Evolutionary conservation across 352 stramenopile species (phyloP).

Genomic region (Phytopythium mirpurense): DNA sequence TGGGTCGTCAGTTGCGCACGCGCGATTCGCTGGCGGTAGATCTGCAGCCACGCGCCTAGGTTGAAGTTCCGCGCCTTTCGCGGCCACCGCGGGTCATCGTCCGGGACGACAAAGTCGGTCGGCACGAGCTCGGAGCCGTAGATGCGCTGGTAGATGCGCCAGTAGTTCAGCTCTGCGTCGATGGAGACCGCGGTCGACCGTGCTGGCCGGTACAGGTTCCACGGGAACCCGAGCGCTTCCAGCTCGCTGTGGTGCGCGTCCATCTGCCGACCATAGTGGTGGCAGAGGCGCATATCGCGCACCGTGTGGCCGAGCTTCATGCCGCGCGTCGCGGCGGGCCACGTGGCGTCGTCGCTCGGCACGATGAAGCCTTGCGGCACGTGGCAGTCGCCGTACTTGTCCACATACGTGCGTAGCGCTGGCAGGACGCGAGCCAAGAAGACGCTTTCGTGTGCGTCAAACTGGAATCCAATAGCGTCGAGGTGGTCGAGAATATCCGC

Average conservation of each 20-base stretch:
- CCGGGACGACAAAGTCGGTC: constrained; percentile 66
- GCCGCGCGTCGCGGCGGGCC: constrained; percentile 77
- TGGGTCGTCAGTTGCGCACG: background rate
- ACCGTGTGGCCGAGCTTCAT: constrained; percentile 87
- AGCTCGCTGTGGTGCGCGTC: constrained; percentile 72
- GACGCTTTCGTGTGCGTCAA: constrained; percentile 54
- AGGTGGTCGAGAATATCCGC: constrained; percentile 48
- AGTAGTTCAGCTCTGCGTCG: constrained; percentile 48
- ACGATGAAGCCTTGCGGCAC: constrained; percentile 90
- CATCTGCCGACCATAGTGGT: constrained; percentile 87
- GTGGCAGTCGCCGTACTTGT: constrained; percentile 81
- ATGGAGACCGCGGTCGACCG: constrained; percentile 32
- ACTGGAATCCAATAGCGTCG: constrained; percentile 60
- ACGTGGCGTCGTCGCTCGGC: constrained; percentile 59
- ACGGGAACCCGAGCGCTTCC: constrained; percentile 89
- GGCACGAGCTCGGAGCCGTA: constrained; percentile 64
- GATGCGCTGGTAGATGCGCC: constrained; percentile 77
- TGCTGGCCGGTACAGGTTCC: constrained; percentile 56
- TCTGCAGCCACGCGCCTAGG: constrained; percentile 83
- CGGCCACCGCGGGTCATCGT: constrained; percentile 73
- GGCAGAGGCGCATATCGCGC: constrained; percentile 83
- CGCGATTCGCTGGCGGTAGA: constrained; percentile 23
- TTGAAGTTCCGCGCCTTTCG: constrained; percentile 80
- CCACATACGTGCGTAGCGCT: constrained; percentile 82
- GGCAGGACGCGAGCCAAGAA: constrained; percentile 54